phyloP scores from a whole-genome alignment of 345 rosid species.

The Rubroshorea leprosula region DNA sequence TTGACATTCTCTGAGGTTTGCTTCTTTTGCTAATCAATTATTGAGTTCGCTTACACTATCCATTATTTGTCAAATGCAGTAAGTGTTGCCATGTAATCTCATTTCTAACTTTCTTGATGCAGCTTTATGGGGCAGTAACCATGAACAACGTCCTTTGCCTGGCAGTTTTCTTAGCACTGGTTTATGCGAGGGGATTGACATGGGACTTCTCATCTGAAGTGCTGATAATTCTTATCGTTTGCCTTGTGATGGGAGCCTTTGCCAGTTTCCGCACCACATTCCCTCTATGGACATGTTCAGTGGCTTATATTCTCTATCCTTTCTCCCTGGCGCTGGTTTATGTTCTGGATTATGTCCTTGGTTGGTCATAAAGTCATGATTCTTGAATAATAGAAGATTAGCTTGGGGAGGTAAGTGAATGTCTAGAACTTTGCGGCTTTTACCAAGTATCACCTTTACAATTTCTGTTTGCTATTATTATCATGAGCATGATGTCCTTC shows the following conservation, averaged over 20 bases:
- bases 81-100: not conserved
- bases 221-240: slow-evolving; percentile 72
- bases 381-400: not conserved
- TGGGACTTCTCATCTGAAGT: slow-evolving; percentile 99
- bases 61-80: not conserved
- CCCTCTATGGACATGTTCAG: slow-evolving; percentile 81
- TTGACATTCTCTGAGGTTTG: slow-evolving; percentile 88
- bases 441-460: no score
- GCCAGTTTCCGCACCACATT: slow-evolving; percentile 85
- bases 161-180: slow-evolving; percentile 86
- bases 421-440: not conserved
- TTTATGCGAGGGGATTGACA: slow-evolving; percentile 64
- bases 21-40: slow-evolving; percentile 3
- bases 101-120: slow-evolving; percentile 25
- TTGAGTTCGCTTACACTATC: not conserved
- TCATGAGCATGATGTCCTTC: no score
- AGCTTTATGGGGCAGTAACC: slow-evolving; percentile 90
- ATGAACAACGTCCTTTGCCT: slow-evolving; percentile 91
- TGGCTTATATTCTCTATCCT: slow-evolving; percentile 73
- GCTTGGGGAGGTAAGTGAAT: not conserved
- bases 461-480: no score
- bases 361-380: slow-evolving; percentile 68
- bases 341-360: slow-evolving; percentile 68
- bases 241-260: slow-evolving; percentile 72
- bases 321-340: slow-evolving; percentile 82